phyloP scores from a whole-genome alignment of 768 basidiomycete genomes.

The Podaxis sp. region DNA sequence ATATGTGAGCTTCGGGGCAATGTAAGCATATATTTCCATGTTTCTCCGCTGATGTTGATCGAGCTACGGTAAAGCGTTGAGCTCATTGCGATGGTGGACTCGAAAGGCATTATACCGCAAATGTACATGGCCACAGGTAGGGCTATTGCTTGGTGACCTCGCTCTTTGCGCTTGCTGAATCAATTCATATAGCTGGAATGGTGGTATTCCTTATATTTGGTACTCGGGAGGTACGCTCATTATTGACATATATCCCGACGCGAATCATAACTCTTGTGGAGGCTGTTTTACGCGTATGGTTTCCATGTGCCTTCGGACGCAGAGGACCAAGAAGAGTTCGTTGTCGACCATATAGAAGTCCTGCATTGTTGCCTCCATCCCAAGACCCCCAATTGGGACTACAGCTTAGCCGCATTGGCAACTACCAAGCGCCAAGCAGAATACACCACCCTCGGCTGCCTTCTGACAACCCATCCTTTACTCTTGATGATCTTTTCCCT shows the following conservation, averaged over 20 bases:
- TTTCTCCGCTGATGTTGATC: background rate
- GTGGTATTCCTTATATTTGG: slow-evolving; percentile 36
- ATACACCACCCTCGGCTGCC: background rate
- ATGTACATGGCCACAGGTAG: slow-evolving; percentile 35
- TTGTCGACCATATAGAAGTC: background rate
- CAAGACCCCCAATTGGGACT: background rate
- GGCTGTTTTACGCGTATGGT: slow-evolving; percentile 1
- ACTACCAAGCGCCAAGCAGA: background rate
- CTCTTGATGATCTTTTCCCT: background rate
- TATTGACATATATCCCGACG: background rate
- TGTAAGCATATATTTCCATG: slow-evolving; percentile 20
- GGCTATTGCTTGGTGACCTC: background rate
- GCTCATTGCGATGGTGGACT: slow-evolving; percentile 25
- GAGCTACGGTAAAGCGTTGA: slow-evolving; percentile 23
- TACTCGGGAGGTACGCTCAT: slow-evolving; percentile 15
- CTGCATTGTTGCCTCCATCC: background rate
- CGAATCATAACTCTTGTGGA: background rate
- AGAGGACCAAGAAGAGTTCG: background rate
- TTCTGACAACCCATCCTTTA: background rate
- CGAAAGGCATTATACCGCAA: slow-evolving; percentile 26
- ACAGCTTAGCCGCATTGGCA: background rate
- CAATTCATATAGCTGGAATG: slow-evolving; percentile 26
- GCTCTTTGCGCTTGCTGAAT: background rate
- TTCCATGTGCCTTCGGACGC: background rate
- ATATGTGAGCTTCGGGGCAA: slow-evolving; percentile 32